Conservation (phyloP, 2,329 filamentous ascomycete species). For the Bertia moriformis region DNA sequence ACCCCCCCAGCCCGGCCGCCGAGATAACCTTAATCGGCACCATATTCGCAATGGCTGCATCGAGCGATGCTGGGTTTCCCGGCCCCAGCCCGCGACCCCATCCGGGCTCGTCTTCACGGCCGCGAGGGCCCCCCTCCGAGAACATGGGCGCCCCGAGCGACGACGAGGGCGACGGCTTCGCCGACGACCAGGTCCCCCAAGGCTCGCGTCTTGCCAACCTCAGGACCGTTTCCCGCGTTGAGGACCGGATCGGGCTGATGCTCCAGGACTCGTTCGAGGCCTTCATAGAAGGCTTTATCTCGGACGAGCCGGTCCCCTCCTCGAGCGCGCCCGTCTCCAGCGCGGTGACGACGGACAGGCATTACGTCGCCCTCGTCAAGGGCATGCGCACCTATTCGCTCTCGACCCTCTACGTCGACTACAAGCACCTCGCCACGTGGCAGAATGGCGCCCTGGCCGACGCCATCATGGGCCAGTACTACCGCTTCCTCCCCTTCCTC, state of each 20-base stretch:
- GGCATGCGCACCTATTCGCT: slow-evolving; percentile 59
- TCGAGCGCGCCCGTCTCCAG: slow-evolving; percentile 52
- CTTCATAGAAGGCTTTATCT: slow-evolving; percentile 63
- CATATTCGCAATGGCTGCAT: slow-evolving; percentile 28
- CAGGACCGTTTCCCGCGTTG: slow-evolving; percentile 50
- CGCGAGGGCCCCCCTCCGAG: slow-evolving; percentile 55
- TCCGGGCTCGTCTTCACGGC: slow-evolving; percentile 13
- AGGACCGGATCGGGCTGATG: slow-evolving; percentile 62
- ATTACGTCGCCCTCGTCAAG: slow-evolving; percentile 73
- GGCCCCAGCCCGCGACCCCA: slow-evolving; percentile 9
- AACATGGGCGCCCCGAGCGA: slow-evolving; percentile 46
- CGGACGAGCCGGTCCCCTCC: slow-evolving; percentile 54
- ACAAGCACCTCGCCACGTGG: slow-evolving; percentile 65
- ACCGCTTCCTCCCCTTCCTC: slow-evolving; percentile 85
- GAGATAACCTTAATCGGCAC: slow-evolving; percentile 35
- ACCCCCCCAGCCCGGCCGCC: slow-evolving; percentile 23
- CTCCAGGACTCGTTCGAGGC: slow-evolving; percentile 65
- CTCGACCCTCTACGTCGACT: slow-evolving; percentile 80
- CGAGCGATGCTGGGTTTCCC: not conserved
- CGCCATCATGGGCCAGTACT: slow-evolving; percentile 80
- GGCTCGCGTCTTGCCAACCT: slow-evolving; percentile 30
- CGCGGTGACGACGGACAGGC: slow-evolving; percentile 62
- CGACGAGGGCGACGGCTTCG: slow-evolving; percentile 46
- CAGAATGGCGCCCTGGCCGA: slow-evolving; percentile 70
- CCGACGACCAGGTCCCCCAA: slow-evolving; percentile 46